A percentile compares a stretch with the other conserved stretches of the same genome.
phyloP scores from a whole-genome alignment of 139 green algal genomes.

The Chlamydomonas schloesseri region DNA sequence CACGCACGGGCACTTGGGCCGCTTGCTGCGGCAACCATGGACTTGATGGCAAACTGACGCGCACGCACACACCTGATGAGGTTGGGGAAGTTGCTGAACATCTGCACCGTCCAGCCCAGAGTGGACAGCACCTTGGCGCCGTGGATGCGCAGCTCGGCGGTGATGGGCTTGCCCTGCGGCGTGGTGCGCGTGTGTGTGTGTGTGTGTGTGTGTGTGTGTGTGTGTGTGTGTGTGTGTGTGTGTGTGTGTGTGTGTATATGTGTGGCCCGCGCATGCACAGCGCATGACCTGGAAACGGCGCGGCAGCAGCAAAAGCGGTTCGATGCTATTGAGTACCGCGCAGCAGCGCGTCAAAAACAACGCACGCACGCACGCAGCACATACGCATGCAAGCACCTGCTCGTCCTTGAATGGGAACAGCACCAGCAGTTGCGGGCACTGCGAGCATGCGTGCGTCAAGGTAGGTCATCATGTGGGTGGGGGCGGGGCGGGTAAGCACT shows the following conservation, averaged over 20 bases:
- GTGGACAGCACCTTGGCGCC: not conserved
- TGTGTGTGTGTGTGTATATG: not conserved
- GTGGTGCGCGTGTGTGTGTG: not conserved
- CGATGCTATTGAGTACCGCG: too few species aligned
- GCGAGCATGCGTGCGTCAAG: too few species aligned
- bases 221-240: not conserved
- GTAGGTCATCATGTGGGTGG: too few species aligned
- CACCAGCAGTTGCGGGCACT: constrained; percentile 22
- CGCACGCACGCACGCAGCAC: too few species aligned
- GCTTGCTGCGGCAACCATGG: too few species aligned
- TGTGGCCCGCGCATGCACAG: not conserved
- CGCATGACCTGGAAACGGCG: too few species aligned
- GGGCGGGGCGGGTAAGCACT: too few species aligned
- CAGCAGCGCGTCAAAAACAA: too few species aligned
- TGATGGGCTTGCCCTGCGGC: not conserved
- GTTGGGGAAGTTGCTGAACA: not conserved
- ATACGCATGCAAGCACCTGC: not conserved
- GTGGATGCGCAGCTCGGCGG: constrained; percentile 34
- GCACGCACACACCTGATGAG: not conserved
- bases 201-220: not conserved
- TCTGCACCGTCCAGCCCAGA: not conserved
- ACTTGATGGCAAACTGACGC: too few species aligned
- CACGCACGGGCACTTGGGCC: too few species aligned
- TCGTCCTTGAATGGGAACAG: constrained; percentile 55
- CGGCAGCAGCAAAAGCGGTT: too few species aligned